phyloP scores from a whole-genome alignment of 306 rosid species.

The Vachellia collinsii region DNA sequence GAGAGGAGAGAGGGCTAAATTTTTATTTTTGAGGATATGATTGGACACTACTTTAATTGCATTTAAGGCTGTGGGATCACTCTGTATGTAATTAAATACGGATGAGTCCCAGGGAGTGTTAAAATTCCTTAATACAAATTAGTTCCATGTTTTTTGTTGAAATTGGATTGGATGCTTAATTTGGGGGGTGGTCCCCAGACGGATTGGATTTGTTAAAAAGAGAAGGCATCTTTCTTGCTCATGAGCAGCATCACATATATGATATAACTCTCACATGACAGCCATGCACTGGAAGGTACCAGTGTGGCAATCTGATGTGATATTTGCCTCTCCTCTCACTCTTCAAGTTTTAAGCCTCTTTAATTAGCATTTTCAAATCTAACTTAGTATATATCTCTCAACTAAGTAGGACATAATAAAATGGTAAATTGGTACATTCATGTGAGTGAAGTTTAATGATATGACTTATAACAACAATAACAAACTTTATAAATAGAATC shows the following conservation, averaged over 20 bases:
- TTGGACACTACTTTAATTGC: conserved; percentile 54
- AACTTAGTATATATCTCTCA: not conserved
- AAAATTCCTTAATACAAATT: conserved; percentile 27
- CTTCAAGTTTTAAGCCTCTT: not conserved
- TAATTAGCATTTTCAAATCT: not conserved
- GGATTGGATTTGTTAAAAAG: conserved; percentile 28
- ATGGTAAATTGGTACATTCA: too few species aligned
- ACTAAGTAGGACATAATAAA: not conserved
- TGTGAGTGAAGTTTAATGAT: too few species aligned
- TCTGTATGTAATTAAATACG: conserved; percentile 4
- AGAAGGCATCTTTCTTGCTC: conserved; percentile 36
- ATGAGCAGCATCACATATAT: conserved; percentile 32
- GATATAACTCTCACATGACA: conserved; percentile 47
- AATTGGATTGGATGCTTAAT: not conserved
- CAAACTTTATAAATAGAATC: too few species aligned
- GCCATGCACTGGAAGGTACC: conserved; percentile 52
- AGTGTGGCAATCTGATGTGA: conserved; percentile 37
- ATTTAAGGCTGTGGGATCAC: conserved; percentile 62
- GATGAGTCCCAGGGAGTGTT: not conserved
- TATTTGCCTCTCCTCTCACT: not conserved
- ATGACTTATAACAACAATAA: too few species aligned
- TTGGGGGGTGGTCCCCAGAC: conserved; percentile 46
- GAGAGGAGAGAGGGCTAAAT: conserved; percentile 15
- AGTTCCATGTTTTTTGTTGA: not conserved
- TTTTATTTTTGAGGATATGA: conserved; percentile 44